Conservation (phyloP, 306 rosid genomes). For the Lathyrus tuberosus region DNA sequence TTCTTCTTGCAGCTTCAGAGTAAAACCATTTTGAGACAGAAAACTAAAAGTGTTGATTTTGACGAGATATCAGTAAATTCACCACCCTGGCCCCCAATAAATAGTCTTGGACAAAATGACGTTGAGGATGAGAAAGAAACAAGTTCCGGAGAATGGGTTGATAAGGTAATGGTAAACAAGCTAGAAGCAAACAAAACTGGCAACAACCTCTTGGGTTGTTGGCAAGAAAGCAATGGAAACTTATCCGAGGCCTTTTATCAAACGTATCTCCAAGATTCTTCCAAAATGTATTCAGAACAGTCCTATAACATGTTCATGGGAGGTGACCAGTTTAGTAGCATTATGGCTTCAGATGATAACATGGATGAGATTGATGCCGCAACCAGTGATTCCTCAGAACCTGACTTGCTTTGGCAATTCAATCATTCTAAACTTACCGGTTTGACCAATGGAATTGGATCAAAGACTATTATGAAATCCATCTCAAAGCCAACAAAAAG, state of each 20-base stretch:
- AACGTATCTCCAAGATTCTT: conserved; percentile 82
- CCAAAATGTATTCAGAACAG: conserved; percentile 68
- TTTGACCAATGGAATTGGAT: conserved; percentile 58
- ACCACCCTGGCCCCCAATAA: conserved; percentile 89
- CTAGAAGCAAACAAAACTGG: conserved; percentile 68
- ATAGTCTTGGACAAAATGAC: conserved; percentile 55
- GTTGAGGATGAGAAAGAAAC: conserved; percentile 74
- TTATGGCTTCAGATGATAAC: conserved; percentile 62
- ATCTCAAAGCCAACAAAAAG: conserved; percentile 58
- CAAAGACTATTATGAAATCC: conserved; percentile 57
- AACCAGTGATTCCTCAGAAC: conserved; percentile 95
- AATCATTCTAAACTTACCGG: conserved; percentile 68
- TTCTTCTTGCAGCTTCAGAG: conserved; percentile 59
- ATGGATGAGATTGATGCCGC: conserved; percentile 86
- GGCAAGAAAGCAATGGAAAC: conserved; percentile 75
- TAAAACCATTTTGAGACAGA: conserved; percentile 52
- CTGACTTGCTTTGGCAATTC: conserved; percentile 93
- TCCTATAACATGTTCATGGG: conserved; percentile 69
- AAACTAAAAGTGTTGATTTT: conserved; percentile 75
- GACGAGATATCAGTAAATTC: conserved; percentile 82
- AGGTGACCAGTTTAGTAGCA: conserved; percentile 43
- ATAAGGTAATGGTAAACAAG: conserved; percentile 97
- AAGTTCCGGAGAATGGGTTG: conserved; percentile 87
- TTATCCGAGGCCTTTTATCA: conserved; percentile 74
- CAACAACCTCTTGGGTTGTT: conserved; percentile 62